Evolutionary conservation across 768 basidiomycete species (phyloP), one percentile per base, ranked within the genome.

Genomic region (Suillus bovinus): DNA sequence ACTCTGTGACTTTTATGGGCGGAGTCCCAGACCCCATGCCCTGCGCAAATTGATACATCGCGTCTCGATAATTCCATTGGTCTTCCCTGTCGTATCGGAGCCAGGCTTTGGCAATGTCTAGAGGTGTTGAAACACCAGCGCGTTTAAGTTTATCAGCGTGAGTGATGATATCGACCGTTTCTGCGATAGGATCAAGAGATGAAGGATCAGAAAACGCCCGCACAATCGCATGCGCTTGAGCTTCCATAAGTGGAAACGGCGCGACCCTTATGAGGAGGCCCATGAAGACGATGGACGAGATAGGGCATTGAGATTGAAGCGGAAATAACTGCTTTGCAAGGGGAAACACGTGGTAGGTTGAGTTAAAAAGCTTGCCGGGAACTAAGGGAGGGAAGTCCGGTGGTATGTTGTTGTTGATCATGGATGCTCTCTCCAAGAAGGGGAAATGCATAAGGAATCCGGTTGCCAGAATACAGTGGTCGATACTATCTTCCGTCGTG

Each of bases 211-310:
- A 76, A 63, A 91, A 89, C 0, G 81, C 84, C 27, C 79, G 78
- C 24, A 87, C 71, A 8, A 85, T 80, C 3, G 86, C 88, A 0
- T 82, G 83, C 0, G 88, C 88, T 74, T 96, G 95, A 0, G 84
- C 85, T 73, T 97, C 93, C 54, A 88, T 79, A 0, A 94, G 69
- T 1, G 92, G 93, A 62, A 96, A 83, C 3, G 94, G 94, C 0
- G 81, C 81, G 27, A 92, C 85, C 38, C 78, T 76, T 31, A 79
- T 70, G 1, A 79, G 79, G 13, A 93, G 81, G 2, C 90, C 85
- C 57, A 90, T 76, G 72, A 94, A 91, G 10, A 85, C 88, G 44
- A 92, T 69, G 5, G 81, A 81, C 1, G 79, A 70, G 1, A 80
- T 76, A 80, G 86, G 69, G 77, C 81, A 50, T 67, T 61, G 39